Evolutionary conservation across 352 stramenopile genomes (phyloP), one percentile per base, ranked within the genome.

Genomic region (Phytophthora meadii): DNA sequence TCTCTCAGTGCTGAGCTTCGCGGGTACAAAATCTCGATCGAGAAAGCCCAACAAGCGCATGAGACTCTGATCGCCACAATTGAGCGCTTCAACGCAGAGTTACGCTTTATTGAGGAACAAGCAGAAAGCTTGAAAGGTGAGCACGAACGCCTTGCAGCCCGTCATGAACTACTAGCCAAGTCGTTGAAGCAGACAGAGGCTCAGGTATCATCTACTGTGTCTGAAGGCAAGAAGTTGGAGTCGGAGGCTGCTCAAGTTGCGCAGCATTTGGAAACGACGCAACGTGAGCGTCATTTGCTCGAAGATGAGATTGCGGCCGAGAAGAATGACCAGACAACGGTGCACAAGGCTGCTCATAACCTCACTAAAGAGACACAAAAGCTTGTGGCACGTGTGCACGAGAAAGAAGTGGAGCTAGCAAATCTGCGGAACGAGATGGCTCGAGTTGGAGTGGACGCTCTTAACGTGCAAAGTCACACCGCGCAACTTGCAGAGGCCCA

Each of bases 361-460:
- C 70, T 98, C n/a, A 83, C 84, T 52, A 87, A 94, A 72, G 73
- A 96, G 60, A 83, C 88, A 1, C 77, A 88, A 30, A 78, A 81
- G 19, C 66, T 97, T 1, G 80, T 95, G 51, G 76, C 70, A 1
- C 53, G 78, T 7, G 82, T 97, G 22, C 90, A 97, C 55, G 80
- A 89, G 48, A 97, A 97, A 70, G 94, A 98, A 74, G 89, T 97
- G 54, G 87, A 94, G 58, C 74, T 90, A 34, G 86, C 87, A 4
- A 87, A 87, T 36, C 68, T 98, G 50, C 82, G 92, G 32, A 99
- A 99, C 74, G 93, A 98, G 67, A 90, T 99, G 65, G 88, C 92
- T 39, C 87, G 94, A 36, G 82, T 98, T 0, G 85, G 88, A 27
- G 88, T 99, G 10, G 94, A 99, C 48, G 83, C 84, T 4, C 71